Conservation (phyloP, 306 rosid genomes). For the Rosa multiflora region DNA sequence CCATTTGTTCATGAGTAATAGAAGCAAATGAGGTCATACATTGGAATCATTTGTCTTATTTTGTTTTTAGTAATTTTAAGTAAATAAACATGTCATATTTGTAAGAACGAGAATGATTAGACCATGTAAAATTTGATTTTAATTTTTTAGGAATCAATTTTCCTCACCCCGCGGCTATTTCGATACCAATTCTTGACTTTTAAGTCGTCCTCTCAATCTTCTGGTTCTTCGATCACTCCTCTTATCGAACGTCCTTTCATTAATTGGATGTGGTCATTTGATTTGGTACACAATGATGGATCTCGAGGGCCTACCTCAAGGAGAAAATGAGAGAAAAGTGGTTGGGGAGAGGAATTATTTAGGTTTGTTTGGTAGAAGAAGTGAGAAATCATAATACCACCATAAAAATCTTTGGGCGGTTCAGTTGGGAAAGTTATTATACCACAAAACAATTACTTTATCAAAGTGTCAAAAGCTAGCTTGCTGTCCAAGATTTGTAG, state of each 20-base stretch:
- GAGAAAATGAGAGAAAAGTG: background rate
- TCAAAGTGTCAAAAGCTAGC: background rate
- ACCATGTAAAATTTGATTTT: too few species aligned
- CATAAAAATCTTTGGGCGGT: background rate
- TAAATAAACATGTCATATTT: too few species aligned
- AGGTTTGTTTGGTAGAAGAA: slow-evolving; percentile 17
- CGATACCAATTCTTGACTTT: background rate
- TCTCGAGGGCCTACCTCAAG: slow-evolving; percentile 17
- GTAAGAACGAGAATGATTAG: too few species aligned
- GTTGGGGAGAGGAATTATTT: slow-evolving; percentile 19
- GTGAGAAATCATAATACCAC: background rate
- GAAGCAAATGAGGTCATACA: background rate
- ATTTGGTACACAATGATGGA: background rate
- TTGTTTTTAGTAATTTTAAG: too few species aligned
- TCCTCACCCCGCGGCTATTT: too few species aligned
- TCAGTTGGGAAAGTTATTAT: background rate
- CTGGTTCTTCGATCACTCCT: background rate
- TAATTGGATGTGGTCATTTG: background rate
- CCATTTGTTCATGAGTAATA: background rate
- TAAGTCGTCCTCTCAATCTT: background rate
- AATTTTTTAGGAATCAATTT: too few species aligned
- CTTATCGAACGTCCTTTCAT: background rate
- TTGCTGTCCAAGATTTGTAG: background rate
- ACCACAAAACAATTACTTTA: background rate
- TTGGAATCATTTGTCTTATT: background rate